Base-by-base conservation (phyloP, 2,329 filamentous ascomycete genomes). In the Trichoderma semiorbis region DNA sequence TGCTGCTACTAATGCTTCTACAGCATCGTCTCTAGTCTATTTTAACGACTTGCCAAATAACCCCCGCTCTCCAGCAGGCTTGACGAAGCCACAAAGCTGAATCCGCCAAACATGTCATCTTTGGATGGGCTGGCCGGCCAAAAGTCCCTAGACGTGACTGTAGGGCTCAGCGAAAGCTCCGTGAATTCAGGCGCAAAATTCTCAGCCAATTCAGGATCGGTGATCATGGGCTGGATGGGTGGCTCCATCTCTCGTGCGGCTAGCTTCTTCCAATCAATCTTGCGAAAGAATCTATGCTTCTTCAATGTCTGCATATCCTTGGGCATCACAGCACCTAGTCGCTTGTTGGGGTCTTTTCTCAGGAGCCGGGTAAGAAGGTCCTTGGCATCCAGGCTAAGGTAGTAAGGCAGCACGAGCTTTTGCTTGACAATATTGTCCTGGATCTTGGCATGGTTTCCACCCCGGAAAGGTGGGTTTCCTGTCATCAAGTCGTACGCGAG, bases 131-230 rank as follows among this genome's bases (percentile, higher is more conserved):
- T 76, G n/a, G 77, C 75, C 14, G 79, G 78, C 83, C 83, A 85
- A 7, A 80, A 78, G 50, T 86, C 83, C 75, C 78, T 82, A 74
- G 77, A 81, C 12, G 83, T 82, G 69, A 90, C 79, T 1, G 92
- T 86, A 7, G 94, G 94, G 79, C 93, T 97, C 68, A 98, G 85
- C 4, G 93, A 89, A 74, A 97, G 82, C 70, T 92, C 90, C 0
- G 95, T 99, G 80, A 99, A 99, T 79, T 98, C 94, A n/a, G 86
- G 85, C 0, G 93, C 89, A 82, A 99, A 99, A 83, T 99, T 99
- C 87, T 99, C 97, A 0, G 96, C 96, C 60, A 98, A 86, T 80
- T 97, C 95, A 0, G 96, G 96, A 78, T 99, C 94, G 0, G 96
- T 98, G 78, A 99, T 95, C 77, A 98, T 87, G 18, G 96, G 96